These are phyloP conservation scores for Epicoccum nigrum DNA, from an alignment of 2,329 filamentous ascomycete species.

Conservation along the genomic window DNA sequence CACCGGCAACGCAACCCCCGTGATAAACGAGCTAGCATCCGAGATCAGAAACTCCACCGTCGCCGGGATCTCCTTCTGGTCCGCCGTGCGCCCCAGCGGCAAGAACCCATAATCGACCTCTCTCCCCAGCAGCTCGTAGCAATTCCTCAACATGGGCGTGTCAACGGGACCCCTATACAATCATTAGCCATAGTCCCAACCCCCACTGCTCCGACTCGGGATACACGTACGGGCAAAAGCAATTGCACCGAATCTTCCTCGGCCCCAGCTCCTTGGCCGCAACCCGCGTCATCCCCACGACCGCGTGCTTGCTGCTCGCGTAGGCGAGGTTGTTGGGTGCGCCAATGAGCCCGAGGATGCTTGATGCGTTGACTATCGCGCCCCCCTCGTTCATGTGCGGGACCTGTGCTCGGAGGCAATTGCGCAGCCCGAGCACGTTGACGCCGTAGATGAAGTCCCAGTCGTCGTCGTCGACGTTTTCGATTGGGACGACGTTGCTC, in stretches of 20 bases:
- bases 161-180: constrained; percentile 35
- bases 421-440: constrained; percentile 49
- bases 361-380: constrained; percentile 55
- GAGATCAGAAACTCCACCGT: constrained; percentile 57
- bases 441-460: constrained; percentile 49
- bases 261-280: constrained; percentile 50
- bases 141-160: constrained; percentile 43
- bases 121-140: constrained; percentile 24
- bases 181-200: neutral
- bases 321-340: constrained; percentile 46
- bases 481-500: constrained; percentile 25
- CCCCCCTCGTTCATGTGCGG: constrained; percentile 49
- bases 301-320: constrained; percentile 49
- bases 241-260: constrained; percentile 43
- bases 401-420: constrained; percentile 48
- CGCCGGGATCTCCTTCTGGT: constrained; percentile 50
- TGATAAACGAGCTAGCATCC: constrained; percentile 55
- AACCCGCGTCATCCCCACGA: constrained; percentile 49
- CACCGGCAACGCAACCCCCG: constrained; percentile 53
- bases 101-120: constrained; percentile 30
- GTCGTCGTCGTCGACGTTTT: constrained; percentile 46
- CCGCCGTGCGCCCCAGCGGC: constrained; percentile 32
- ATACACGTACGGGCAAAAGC: constrained; percentile 45
- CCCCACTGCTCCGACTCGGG: neutral
- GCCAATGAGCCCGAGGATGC: constrained; percentile 58